Evolutionary conservation across 2,329 filamentous ascomycete species (phyloP).

Genomic region (Colletotrichum sp.): DNA sequence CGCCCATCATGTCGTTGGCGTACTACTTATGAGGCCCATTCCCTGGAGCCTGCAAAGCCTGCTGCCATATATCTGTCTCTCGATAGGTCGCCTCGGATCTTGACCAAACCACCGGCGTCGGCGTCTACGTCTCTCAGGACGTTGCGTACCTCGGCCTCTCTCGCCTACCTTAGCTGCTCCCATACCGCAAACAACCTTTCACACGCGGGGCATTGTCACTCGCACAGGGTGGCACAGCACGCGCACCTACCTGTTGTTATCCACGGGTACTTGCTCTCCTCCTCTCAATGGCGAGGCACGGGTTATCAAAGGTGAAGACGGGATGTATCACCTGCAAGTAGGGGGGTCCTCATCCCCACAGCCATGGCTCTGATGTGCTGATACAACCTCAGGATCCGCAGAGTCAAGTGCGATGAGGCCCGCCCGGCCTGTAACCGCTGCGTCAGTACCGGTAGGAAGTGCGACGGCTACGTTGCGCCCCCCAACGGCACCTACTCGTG

Average conservation of each 20-base stretch:
- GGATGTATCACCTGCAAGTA: slow-evolving; percentile 29
- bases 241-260: background rate
- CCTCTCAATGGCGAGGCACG: background rate
- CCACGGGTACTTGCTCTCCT: background rate
- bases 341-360: background rate
- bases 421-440: slow-evolving; percentile 31
- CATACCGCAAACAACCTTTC: background rate
- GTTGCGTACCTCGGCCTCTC: background rate
- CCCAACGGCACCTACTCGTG: slow-evolving; percentile 28
- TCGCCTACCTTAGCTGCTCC: background rate
- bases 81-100: slow-evolving; percentile 4
- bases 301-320: slow-evolving; percentile 23
- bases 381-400: slow-evolving; percentile 25
- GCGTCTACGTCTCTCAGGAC: background rate
- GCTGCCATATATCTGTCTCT: background rate
- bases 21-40: background rate
- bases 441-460: slow-evolving; percentile 27
- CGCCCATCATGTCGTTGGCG: background rate
- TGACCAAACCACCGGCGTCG: background rate
- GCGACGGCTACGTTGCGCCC: slow-evolving; percentile 32
- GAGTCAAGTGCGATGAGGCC: slow-evolving; percentile 36
- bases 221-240: background rate
- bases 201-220: background rate
- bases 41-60: background rate
- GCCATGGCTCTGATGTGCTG: background rate